Evolutionary conservation across 495 filamentous ascomycete genomes (phyloP), one percentile per base, ranked within the genome.

Genomic region (Lepidopterella palustris): DNA sequence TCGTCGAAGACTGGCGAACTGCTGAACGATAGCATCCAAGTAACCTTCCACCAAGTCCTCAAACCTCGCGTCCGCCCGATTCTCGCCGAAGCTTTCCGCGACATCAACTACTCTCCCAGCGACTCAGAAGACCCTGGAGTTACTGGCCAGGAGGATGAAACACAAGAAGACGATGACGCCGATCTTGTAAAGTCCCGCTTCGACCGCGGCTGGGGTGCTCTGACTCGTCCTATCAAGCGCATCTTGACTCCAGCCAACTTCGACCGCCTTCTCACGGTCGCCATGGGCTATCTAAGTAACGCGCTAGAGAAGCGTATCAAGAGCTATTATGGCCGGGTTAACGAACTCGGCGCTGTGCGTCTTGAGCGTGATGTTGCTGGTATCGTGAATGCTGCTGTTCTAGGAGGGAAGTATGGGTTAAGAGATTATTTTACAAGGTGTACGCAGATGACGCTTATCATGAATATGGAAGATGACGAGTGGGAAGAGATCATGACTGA

Each of bases 401-500:
- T 82, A 58, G 87, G 89, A 0, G 82, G 82, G 24, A 81, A 83
- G 65, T 98, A 96, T 71, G 82, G 82, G 1, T 80, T 96, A 47
- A 76, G 92, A 11, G 92, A 96, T 68, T 68, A 81, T 13, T 97
- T 98, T 77, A 80, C 79, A 52, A 82, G 83, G 60, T 89, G 89
- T 57, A 78, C 82, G 61, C 92, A 98, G 79, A 88, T 97, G 61
- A 83, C 86, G 49, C 80, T 96, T 74, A 81, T 96, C 4, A 88
- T 95, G 68, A 92, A 92, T 60, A 95, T 97, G 91, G 93, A 98
- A 71, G 91, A 95, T 18, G 93, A 98, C 57, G 95, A 98, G 73
- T 96, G 92, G 89, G 89, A 91, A 51, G 92, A 92, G 71, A 70
- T 88, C 6, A 39, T 20, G 70, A 73, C 77, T 54, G 76, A 74